Base-by-base conservation (phyloP, 2,329 filamentous ascomycete species). In the Macrophomina phaseolina region DNA sequence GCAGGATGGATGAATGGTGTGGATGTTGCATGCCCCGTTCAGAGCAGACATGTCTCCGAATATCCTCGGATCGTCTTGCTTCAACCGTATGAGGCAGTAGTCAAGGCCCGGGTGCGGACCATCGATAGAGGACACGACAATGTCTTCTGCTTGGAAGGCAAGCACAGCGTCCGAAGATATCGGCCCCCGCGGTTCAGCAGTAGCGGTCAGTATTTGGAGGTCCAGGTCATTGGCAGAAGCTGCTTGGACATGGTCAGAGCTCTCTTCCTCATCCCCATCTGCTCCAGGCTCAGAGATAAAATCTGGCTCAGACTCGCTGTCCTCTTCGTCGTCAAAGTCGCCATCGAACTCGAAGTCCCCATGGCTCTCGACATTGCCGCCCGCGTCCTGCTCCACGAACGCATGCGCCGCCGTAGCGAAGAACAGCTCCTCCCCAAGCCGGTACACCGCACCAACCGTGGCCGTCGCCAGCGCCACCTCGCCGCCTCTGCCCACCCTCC, bases 71-170 rank as follows among this genome's bases (percentile, higher is more conserved):
- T 30, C 7, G 23, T 16, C 3, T 14, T 12, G 38, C 18, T 65
- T 23, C 45, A 23, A 9, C 36, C n/a, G 11, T 18, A 51, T 30
- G 8, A 38, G 12, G n/a, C 32, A 61, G 38, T 68, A 69, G 53
- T 69, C 67, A 16, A 68, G 55, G 56, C 65, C 52, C 8, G 69
- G 67, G 16, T 16, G 11, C 16, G 40, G 52, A 52, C 69, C 28
- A 48, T 65, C 61, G 8, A 61, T 49, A 0, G 66, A 61, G 8
- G 65, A 63, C 4, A 67, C 62, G 51, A 16, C 58, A 46, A 46
- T 46, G 67, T 16, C 52, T 8, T 32, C 60, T 56, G 1, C 55
- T 23, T 12, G 51, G n/a, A n/a, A 69, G 18, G 12, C 23, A 14
- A 9, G 40, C 5, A 8, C 18, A n/a, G 5, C 4, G 14, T n/a